phyloP scores from a whole-genome alignment of 805 yeast species.

The Kazachstania psychrophila region DNA sequence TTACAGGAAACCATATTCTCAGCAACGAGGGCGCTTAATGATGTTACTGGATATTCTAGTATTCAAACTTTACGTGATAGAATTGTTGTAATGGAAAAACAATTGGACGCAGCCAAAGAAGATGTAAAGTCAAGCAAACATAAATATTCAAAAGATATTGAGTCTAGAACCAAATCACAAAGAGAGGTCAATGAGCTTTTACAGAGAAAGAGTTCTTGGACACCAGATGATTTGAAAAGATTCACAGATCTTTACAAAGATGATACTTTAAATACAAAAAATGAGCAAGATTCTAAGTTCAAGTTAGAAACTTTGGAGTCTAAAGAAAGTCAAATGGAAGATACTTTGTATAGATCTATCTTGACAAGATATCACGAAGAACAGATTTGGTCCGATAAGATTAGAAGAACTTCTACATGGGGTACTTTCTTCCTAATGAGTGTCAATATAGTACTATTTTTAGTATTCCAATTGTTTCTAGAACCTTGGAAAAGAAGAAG shows the following conservation, averaged over 20 bases:
- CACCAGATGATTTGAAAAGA: constrained; percentile 63
- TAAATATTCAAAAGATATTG: constrained; percentile 51
- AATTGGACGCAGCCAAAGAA: constrained; percentile 40
- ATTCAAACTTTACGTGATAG: constrained; percentile 61
- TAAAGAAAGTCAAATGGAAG: constrained; percentile 59
- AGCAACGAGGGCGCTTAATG: constrained; percentile 67
- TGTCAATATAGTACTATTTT: constrained; percentile 65
- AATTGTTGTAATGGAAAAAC: constrained; percentile 48
- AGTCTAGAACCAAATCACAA: constrained; percentile 60
- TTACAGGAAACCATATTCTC: constrained; percentile 48
- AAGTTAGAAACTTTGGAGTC: constrained; percentile 47
- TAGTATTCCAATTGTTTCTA: constrained; percentile 73
- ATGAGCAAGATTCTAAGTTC: constrained; percentile 43
- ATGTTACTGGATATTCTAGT: constrained; percentile 81
- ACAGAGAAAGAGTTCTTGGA: constrained; percentile 80
- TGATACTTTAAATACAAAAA: constrained; percentile 65
- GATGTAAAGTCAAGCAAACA: constrained; percentile 42
- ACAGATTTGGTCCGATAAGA: constrained; percentile 96
- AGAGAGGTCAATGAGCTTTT: constrained; percentile 77
- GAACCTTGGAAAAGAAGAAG: constrained; percentile 92
- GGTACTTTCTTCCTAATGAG: constrained; percentile 91
- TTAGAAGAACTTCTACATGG: constrained; percentile 90
- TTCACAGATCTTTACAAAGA: constrained; percentile 74
- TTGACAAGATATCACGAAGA: constrained; percentile 90
- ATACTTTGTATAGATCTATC: constrained; percentile 63